Evolutionary conservation across 257 asterid genomes (phyloP).

Genomic region (Petunia secreta): DNA sequence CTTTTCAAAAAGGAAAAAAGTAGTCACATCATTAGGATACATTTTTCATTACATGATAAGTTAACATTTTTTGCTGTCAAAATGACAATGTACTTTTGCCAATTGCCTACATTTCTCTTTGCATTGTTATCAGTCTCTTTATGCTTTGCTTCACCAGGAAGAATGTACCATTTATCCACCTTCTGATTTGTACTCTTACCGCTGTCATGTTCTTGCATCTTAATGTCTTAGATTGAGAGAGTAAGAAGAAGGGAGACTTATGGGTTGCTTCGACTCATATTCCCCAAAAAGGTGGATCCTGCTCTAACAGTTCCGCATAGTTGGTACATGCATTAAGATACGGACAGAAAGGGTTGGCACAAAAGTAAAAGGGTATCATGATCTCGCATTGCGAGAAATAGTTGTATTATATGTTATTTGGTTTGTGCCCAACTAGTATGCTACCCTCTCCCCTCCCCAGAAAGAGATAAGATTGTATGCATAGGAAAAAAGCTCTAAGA

Average conservation of each 20-base stretch:
- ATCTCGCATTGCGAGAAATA: neutral
- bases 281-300: constrained; percentile 1
- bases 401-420: neutral
- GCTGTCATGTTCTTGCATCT: constrained; percentile 17
- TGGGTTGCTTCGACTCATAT: neutral
- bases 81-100: neutral
- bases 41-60: neutral
- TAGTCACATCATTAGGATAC: neutral
- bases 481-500: too few relatives aligned
- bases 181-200: constrained; percentile 18
- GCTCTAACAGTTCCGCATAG: neutral
- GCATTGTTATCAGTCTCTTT: neutral
- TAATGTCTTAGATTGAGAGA: neutral
- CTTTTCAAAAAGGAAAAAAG: neutral
- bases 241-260: neutral
- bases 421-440: neutral
- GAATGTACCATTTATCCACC: neutral
- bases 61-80: neutral
- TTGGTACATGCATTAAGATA: neutral
- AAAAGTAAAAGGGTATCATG: neutral
- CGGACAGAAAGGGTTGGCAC: neutral
- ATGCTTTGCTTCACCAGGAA: neutral
- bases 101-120: neutral
- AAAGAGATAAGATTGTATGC: too few relatives aligned
- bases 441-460: too few relatives aligned